These are phyloP conservation scores for Fusarium nematophilum DNA, from an alignment of 2,329 filamentous ascomycete species.

Conservation along the genomic window DNA sequence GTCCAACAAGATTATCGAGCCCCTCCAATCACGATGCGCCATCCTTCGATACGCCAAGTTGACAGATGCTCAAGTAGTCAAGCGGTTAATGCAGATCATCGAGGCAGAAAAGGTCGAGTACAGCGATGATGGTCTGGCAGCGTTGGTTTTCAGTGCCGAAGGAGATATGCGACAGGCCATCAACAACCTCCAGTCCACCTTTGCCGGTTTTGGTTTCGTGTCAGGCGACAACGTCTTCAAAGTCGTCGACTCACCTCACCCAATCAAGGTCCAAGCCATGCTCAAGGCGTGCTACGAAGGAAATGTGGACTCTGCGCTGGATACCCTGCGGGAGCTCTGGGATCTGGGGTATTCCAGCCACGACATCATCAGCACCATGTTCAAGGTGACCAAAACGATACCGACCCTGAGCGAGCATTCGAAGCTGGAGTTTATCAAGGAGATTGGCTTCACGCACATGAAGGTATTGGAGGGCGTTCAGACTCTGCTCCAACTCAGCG, in stretches of 20 bases:
- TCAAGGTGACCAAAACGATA: constrained; percentile 96
- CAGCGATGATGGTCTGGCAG: constrained; percentile 92
- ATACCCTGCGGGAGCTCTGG: constrained; percentile 91
- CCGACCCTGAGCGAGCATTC: constrained; percentile 91
- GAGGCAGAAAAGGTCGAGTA: constrained; percentile 91
- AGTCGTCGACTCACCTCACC: constrained; percentile 96
- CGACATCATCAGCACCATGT: constrained; percentile 99
- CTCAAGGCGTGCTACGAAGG: constrained; percentile 96
- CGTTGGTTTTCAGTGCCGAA: constrained; percentile 96
- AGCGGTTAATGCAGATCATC: constrained; percentile 90
- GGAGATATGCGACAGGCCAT: constrained; percentile 99
- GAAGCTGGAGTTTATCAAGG: constrained; percentile 97
- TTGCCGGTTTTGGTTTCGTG: constrained; percentile 95
- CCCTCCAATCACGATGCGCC: constrained; percentile 95
- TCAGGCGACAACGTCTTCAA: constrained; percentile 98
- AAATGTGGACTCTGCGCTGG: constrained; percentile 87
- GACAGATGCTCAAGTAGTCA: constrained; percentile 92
- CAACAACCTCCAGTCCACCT: constrained; percentile 96
- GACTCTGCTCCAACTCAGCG: constrained; percentile 91
- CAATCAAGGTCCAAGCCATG: constrained; percentile 98
- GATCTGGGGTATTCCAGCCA: constrained; percentile 96
- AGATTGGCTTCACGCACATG: constrained; percentile 99
- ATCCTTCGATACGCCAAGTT: constrained; percentile 94
- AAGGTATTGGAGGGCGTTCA: constrained; percentile 98
- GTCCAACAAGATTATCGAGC: constrained; percentile 99